Base-by-base conservation (phyloP, 495 filamentous ascomycete species). In the Hyaloscypha finlandica region DNA sequence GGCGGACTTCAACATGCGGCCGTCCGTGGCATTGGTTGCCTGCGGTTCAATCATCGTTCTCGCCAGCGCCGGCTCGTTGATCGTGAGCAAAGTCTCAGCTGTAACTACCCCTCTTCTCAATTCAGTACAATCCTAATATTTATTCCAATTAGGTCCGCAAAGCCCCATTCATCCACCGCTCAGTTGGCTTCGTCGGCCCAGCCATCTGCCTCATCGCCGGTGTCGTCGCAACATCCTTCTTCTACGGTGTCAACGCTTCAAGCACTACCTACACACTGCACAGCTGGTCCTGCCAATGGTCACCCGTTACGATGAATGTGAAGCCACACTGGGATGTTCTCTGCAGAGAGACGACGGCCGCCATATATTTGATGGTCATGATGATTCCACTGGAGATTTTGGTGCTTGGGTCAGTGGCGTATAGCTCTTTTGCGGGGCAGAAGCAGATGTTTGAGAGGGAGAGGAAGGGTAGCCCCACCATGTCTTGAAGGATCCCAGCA, bases 211-310 rank as follows among this genome's bases (percentile, higher is more conserved):
- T 85, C 57, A 70, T 75, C 52, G 81, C 79, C 54, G 77, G 77
- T n/a, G 70, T 85, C 65, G 76, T 85, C 65, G 78, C 78, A 68
- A 79, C 82, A 62, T 72, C 77, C 58, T 82, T 85, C 75, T 85
- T 81, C 75, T 86, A 86, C 68, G 77, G 75, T 57, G 79, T 83
- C 75, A 84, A 85, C 66, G 69, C 79, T 30, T 85, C 83, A 2
- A 71, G 71, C 51, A 76, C 72, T 6, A 73, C 76, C 62, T 79
- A 80, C 69, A 82, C 81, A 48, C 71, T 85, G 33, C 69, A 85
- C 71, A 83, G 80, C 73, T 86, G 84, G 84, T 81, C 78, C 31
- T 86, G 84, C 74, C 81, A 81, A 59, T 86, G 83, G 83, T 70
- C 69, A 6, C 66, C 72, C 48, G 68, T 84, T 32, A 70, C 71